A percentile compares a stretch with the other conserved stretches of the same genome.
Conservation (phyloP, 768 basidiomycete genomes). For the Mycena albidolilacea region DNA sequence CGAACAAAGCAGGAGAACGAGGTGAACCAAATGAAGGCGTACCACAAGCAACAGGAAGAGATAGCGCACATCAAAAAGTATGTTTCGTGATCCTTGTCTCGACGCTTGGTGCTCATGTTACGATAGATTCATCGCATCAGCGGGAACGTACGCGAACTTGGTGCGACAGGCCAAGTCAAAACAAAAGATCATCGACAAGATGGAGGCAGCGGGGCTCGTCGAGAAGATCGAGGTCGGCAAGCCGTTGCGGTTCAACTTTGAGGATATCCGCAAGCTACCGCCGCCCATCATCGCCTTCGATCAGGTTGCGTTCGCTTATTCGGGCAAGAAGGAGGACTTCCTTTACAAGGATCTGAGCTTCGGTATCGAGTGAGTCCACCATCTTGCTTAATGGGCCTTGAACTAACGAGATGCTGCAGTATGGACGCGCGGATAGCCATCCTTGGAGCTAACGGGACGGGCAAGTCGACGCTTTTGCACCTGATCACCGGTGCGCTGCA, state of each 20-base stretch:
- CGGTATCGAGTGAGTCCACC: slow-evolving; percentile 90
- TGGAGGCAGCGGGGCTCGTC: slow-evolving; percentile 98
- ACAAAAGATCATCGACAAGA: slow-evolving; percentile 99
- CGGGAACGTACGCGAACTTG: slow-evolving; percentile 99
- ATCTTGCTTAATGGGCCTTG: not conserved
- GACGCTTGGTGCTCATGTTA: slow-evolving; percentile 31
- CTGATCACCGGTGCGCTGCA: slow-evolving; percentile 88
- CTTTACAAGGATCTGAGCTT: slow-evolving; percentile 93
- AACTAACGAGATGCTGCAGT: slow-evolving; percentile 55
- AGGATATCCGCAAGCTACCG: slow-evolving; percentile 93
- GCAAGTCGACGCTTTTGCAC: slow-evolving; percentile 93
- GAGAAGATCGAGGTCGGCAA: slow-evolving; percentile 88
- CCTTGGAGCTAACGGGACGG: slow-evolving; percentile 95
- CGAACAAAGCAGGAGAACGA: slow-evolving; percentile 98
- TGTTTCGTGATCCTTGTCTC: slow-evolving; percentile 40
- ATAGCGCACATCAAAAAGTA: slow-evolving; percentile 99
- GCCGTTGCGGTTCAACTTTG: slow-evolving; percentile 94
- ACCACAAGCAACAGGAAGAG: slow-evolving; percentile 98
- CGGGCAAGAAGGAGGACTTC: slow-evolving; percentile 89
- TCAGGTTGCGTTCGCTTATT: slow-evolving; percentile 96
- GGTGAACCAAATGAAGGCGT: slow-evolving; percentile 99
- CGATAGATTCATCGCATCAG: slow-evolving; percentile 94
- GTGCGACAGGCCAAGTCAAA: slow-evolving; percentile 99
- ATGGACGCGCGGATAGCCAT: slow-evolving; percentile 97
- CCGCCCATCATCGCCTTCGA: slow-evolving; percentile 98